Evolutionary conservation across 192 early-diverging fungal species (phyloP), one percentile per base, ranked within the genome.

Genomic region (Pilobolus umbonatus): DNA sequence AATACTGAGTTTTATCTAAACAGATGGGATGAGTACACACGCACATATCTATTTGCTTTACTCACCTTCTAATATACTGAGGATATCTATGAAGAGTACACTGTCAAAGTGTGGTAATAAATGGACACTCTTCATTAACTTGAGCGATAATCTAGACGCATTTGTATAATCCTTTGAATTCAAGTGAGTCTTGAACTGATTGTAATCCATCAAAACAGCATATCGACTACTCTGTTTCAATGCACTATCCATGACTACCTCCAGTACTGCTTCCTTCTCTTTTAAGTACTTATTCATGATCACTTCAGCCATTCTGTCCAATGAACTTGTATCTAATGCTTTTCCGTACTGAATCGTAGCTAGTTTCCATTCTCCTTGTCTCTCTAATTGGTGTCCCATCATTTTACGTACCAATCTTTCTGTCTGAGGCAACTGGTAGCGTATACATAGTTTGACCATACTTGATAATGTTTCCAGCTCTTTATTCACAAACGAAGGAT

Each of bases 321-420:
- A 45, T 1, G 29, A 34, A 36, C 22, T 14, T 24, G 25, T 26
- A 9, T 59, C 45, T 2, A 35, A 22, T 17, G 57, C 57, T 10
- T 34, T 29, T 7, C 43, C 57, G 24, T 59, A 59, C 17, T 59
- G 22, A 17, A 59, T 15, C 0, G 57, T 47, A 5, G 57, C 57
- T 17, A 28, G 8, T 9, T 59, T 11, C 22, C 32, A 26, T 4
- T 59, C 22, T 2, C 25, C 19, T 14, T 29, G 12, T n/a, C 32
- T 14, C 25, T 59, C 57, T 6, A 36, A 47, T 10, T 21, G 29
- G 2, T 47, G 29, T 38, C 30, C 57, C 15, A 59, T 59, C 5
- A 32, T 24, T 39, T 59, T 28, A 32, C n/a, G 14, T 24, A 21
- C 21, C 1, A 19, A 34, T 3, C 11, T 38, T 11, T 38, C 28